Evolutionary conservation across 1,284 basidiomycete genomes (phyloP), one percentile per base, ranked within the genome.

Genomic region (Marasmius oreades): DNA sequence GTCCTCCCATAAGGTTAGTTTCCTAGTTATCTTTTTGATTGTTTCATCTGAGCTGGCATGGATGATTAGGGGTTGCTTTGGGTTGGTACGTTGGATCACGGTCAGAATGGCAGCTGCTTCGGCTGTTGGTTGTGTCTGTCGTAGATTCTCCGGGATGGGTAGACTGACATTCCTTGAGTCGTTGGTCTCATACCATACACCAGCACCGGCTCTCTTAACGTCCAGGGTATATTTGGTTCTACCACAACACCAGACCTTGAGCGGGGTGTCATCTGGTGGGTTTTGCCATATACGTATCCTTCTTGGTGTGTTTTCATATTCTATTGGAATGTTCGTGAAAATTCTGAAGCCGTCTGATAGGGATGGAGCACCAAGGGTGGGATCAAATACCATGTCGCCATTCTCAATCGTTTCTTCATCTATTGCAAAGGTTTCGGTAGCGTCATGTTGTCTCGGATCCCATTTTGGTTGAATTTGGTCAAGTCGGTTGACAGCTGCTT

Each of bases 311-410:
- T n/a, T n/a, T n/a, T n/a, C n/a, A n/a, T n/a, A n/a, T n/a, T n/a
- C n/a, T n/a, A n/a, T n/a, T n/a, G n/a, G n/a, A 44, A 23, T 44
- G 16, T 44, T 44, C 7, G 56, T 53, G 16, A 61, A 47, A 12
- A 61, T 37, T 22, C 57, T n/a, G 33, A 55, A 58, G 2, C 57
- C 59, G 0, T 61, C 57, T 2, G 44, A 28, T 0, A 61, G 24
- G 14, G 3, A 2, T 2, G 37, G 11, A 2, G 36, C 2, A 7
- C 26, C 28, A 14, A 11, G 18, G 34, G 3, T 18, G 5, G 28
- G 28, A 34, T 5, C 5, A 42, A 39, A 14, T 12, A 16, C 5
- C 2, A 16, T 11, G 33, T 20, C n/a, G 37, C 37, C 14, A 42
- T 39, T 3, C 5, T n/a, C 36, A n/a, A 34, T 10, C 16, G 16